A percentile compares a stretch with the other conserved stretches of the same genome.
Conservation (phyloP, 192 early-diverging fungal genomes). For the Spinellus fusiger region DNA sequence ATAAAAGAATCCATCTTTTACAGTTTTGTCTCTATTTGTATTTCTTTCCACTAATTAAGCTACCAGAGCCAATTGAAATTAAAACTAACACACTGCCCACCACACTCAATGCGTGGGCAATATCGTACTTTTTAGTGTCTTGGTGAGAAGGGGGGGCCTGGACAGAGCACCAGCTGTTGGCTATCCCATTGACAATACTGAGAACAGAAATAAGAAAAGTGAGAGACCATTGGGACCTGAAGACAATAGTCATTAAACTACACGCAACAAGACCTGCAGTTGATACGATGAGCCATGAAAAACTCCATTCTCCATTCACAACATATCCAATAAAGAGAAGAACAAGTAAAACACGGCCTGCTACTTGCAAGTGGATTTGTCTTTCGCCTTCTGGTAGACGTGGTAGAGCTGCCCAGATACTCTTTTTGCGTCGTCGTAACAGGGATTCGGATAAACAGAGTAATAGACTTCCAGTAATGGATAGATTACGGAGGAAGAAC, state of each 20-base stretch:
- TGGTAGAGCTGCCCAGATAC: constrained; percentile 84
- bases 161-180: constrained; percentile 94
- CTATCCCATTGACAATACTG: constrained; percentile 81
- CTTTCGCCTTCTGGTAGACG: constrained; percentile 77
- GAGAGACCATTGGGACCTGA: constrained; percentile 96
- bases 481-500: constrained; percentile 88
- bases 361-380: constrained; percentile 83
- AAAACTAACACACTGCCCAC: constrained; percentile 91
- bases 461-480: constrained; percentile 86
- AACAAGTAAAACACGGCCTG: constrained; percentile 86
- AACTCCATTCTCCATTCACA: constrained; percentile 74
- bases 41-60: background rate
- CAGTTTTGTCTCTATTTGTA: background rate
- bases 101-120: constrained; percentile 88
- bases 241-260: constrained; percentile 91
- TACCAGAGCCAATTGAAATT: constrained; percentile 76
- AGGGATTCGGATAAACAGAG: constrained; percentile 86
- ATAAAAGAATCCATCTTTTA: background rate
- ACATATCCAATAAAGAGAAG: constrained; percentile 88
- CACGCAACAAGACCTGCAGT: constrained; percentile 75
- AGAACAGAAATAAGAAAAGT: constrained; percentile 87
- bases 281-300: constrained; percentile 64
- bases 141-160: constrained; percentile 58
- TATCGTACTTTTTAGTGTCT: constrained; percentile 97
- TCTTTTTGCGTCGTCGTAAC: constrained; percentile 45